Base-by-base conservation (phyloP, 768 basidiomycete species). In the Leccinum incarnatum region DNA sequence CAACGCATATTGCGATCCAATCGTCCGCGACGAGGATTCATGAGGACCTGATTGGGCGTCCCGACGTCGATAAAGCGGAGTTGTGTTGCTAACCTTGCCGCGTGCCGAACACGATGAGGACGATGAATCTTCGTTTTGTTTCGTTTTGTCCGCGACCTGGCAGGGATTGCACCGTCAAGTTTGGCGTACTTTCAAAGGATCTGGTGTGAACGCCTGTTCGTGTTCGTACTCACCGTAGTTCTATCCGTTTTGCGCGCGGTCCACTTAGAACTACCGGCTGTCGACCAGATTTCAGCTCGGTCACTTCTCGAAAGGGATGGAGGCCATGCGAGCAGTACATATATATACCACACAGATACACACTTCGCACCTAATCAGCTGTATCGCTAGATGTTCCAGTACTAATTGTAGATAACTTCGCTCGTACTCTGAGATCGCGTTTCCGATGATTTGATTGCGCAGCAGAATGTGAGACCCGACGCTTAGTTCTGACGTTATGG, bases 1-100 rank as follows among this genome's bases (percentile, higher is more conserved):
- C 66, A 8, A 65, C 63, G 4, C 60, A 65, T 0, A 60, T 67
- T 23, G 37, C 10, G 21, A 36, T 63, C 5, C 55, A 34, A 19
- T 42, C n/a, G 3, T n/a, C 32, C 1, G 9, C 27, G 30, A n/a
- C 50, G 47, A 23, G 5, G 1, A n/a, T 6, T 15, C 17, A n/a
- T 2, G 56, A 53, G 10, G 19, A 45, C n/a, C 9, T 9, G 19
- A 45, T 11, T 19, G 10, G 9, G n/a, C 42, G 0, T 11, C 10
- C 10, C 42, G 19, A 19, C 5, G 5, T 45, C 11, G 42, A 45
- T 19, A 45, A 45, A 45, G 42, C 42, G 42, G 9, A 45, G n/a
- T 11, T 19, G 19, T 45, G 11, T 45, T 45, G 42, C 40, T 42
- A 45, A 45, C 42, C 5, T 45, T 19, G 10, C 42, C 42, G n/a